These are phyloP conservation scores for Aspergillus egyptiacus DNA, from an alignment of 495 filamentous ascomycete genomes.

Conservation along the genomic window DNA sequence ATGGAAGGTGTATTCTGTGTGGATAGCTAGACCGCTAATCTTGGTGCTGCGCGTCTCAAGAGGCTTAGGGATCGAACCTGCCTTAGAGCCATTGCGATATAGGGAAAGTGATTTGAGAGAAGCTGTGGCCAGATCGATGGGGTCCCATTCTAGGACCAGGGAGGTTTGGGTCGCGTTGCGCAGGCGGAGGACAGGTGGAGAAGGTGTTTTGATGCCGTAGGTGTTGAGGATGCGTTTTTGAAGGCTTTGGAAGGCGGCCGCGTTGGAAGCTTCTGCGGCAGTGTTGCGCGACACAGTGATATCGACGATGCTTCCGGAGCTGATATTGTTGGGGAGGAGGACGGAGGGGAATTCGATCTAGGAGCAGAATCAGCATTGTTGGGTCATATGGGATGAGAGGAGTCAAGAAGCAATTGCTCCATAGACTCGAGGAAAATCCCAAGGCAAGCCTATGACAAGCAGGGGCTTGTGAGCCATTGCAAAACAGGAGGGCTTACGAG, in stretches of 20 bases:
- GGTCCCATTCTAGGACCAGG: constrained; percentile 96
- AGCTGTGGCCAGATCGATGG: constrained; percentile 86
- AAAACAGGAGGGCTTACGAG: constrained; percentile 55
- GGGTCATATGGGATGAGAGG: neutral
- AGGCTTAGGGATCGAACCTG: constrained; percentile 84
- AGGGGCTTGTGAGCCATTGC: neutral
- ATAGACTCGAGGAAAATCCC: neutral
- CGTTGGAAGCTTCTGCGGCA: constrained; percentile 64
- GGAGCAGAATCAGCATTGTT: constrained; percentile 1
- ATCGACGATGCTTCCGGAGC: constrained; percentile 93
- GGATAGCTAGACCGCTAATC: constrained; percentile 92
- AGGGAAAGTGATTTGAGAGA: constrained; percentile 81
- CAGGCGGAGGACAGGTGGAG: constrained; percentile 74
- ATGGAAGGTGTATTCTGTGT: constrained; percentile 93
- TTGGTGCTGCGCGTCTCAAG: constrained; percentile 86
- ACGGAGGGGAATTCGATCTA: constrained; percentile 99
- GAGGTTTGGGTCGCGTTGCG: constrained; percentile 96
- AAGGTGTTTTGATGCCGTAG: constrained; percentile 78
- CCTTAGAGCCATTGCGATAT: constrained; percentile 93
- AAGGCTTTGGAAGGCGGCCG: constrained; percentile 68
- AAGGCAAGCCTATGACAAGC: neutral
- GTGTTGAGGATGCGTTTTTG: constrained; percentile 81
- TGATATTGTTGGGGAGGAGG: constrained; percentile 88
- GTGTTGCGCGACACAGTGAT: constrained; percentile 91
- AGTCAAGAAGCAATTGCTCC: constrained; percentile 1